Base-by-base conservation (phyloP, 2,329 filamentous ascomycete genomes). In the Lithohypha guttulata region DNA sequence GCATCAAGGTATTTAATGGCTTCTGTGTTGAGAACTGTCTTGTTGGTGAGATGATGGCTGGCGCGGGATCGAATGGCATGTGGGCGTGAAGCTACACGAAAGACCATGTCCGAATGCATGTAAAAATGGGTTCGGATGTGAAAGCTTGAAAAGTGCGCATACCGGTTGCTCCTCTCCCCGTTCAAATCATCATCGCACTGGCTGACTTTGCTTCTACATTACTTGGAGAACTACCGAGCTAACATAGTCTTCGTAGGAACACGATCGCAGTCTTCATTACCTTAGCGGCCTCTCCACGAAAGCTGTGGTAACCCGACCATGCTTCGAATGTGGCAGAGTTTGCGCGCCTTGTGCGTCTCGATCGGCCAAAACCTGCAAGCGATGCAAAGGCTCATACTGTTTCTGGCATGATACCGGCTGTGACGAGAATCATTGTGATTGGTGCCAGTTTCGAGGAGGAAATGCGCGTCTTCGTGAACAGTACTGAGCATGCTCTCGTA, bases 1-100 rank as follows among this genome's bases (percentile, higher is more conserved):
- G 69, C 57, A 60, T 73, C 63, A 82, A 81, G 77, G 79, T 84
- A 81, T 70, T 76, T 70, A 68, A 70, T 53, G 67, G 69, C 60
- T 66, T 75, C 50, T 80, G 75, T 57, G 61, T 70, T 60, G 64
- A 68, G 53, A 56, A 64, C 49, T 75, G 70, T 54, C 59, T 68
- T 29, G 58, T 68, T 32, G 59, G 56, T 39, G 67, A 71, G 51
- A 68, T 70, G 63, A 68, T 71, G 64, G 60, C 60, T 39, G 64
- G 66, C 23, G 64, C 58, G 45, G 61, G 60, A 15, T 61, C 75
- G 63, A 66, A 68, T 46, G 73, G 72, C 39, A 75, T 83, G 55
- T 76, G 73, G 67, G 67, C 68, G 56, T 73, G 60, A 70, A 45
- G 27, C 26, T 28, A 14, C 15, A 14, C n/a, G 15, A 14, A 11